Percentiles rank a stretch among this genome's conserved stretches.
These are phyloP conservation scores for Paraphaeosphaeria sporulosa DNA, from an alignment of 2,329 filamentous ascomycete species.

Conservation along the genomic window DNA sequence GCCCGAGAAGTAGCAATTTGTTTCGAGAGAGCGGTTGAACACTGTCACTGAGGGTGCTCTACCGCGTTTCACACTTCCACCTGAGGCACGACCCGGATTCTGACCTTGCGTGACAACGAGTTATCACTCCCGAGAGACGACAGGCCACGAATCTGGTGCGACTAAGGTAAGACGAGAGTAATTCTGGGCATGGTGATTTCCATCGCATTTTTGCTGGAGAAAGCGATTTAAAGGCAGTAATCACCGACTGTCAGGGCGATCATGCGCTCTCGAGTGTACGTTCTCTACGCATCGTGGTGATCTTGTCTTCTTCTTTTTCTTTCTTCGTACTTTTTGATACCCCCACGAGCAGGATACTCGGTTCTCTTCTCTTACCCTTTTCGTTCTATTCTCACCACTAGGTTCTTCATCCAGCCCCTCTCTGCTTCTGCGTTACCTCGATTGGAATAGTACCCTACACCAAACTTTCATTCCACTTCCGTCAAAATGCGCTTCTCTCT, in stretches of 20 bases:
- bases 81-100: conserved; percentile 6
- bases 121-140: background rate
- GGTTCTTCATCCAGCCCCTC: background rate
- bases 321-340: conserved; percentile 4
- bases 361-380: background rate
- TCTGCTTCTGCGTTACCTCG: background rate
- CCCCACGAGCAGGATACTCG: conserved; percentile 5
- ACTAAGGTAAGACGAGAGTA: conserved; percentile 8
- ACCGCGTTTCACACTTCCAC: conserved; percentile 2
- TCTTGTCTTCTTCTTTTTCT: background rate
- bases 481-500: conserved; percentile 6
- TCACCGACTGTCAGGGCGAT: background rate
- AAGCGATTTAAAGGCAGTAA: background rate
- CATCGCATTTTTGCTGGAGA: background rate
- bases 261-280: background rate
- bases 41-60: background rate
- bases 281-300: background rate
- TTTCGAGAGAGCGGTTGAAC: conserved; percentile 3
- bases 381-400: background rate
- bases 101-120: background rate
- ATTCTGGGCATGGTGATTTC: background rate
- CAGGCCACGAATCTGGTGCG: background rate
- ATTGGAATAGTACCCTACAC: background rate
- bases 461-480: background rate
- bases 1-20: conserved; percentile 1